Percentiles rank a stretch among this genome's conserved stretches.
These are phyloP conservation scores for Neophaeococcomyces mojaviensis DNA, from an alignment of 2,329 filamentous ascomycete genomes.

Conservation along the genomic window DNA sequence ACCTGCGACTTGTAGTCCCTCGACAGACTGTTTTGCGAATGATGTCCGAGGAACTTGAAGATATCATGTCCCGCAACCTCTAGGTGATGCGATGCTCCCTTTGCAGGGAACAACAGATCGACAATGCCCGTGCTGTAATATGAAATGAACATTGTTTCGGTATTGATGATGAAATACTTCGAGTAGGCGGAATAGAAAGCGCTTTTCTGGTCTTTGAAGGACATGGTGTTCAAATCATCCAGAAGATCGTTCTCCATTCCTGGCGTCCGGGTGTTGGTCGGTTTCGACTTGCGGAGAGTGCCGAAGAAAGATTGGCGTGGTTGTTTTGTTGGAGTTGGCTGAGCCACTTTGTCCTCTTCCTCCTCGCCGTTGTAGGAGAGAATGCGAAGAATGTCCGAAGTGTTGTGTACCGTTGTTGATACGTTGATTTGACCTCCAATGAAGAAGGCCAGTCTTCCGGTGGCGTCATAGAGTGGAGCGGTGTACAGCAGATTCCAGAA, in stretches of 20 bases:
- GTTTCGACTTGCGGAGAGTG: constrained; percentile 22
- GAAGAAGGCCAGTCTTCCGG: constrained; percentile 45
- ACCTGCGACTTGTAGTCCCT: constrained; percentile 42
- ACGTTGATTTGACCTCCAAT: constrained; percentile 53
- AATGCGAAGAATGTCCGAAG: constrained; percentile 45
- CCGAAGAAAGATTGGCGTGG: constrained; percentile 1
- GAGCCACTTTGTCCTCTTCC: constrained; percentile 24
- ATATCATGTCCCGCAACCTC: constrained; percentile 41
- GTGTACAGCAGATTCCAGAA: constrained; percentile 53
- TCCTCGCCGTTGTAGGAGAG: constrained; percentile 33
- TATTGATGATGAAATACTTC: constrained; percentile 35
- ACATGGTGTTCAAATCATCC: constrained; percentile 29
- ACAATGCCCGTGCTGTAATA: constrained; percentile 44
- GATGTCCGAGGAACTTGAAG: constrained; percentile 48
- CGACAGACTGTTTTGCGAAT: constrained; percentile 34
- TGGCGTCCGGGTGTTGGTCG: constrained; percentile 23
- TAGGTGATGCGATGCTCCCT: constrained; percentile 14
- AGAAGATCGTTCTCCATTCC: constrained; percentile 38
- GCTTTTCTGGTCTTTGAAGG: constrained; percentile 33
- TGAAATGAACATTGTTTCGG: constrained; percentile 35
- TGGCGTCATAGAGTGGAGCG: constrained; percentile 43
- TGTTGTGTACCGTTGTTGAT: constrained; percentile 45
- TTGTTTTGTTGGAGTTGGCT: constrained; percentile 1
- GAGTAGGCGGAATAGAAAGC: constrained; percentile 37
- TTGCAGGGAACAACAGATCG: constrained; percentile 36